Base-by-base conservation (phyloP, 129 eudicot genomes). In the Ambrosia artemisiifolia region DNA sequence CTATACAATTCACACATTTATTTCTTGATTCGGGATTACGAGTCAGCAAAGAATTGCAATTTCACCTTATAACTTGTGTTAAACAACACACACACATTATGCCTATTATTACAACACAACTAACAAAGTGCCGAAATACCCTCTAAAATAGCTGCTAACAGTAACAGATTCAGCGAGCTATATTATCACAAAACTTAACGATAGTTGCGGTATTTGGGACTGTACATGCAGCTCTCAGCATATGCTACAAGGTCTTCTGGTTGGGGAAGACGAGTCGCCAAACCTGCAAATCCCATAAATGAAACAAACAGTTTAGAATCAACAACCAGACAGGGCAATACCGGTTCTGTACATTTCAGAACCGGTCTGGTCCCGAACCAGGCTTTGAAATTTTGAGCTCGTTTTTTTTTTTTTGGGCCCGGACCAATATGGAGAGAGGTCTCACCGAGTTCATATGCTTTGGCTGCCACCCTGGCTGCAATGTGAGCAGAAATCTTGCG, bases 211-310 rank as follows among this genome's bases (percentile, higher is more conserved):
- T 95, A 95, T 62, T 71, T 76, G 55, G 99, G 99, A 85, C 96
- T 90, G 86, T 95, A 95, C 99, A 95, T 95, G 79, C 94, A 95
- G 87, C 99, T 95, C 83, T 90, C 96, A 0, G 97, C 99, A 76
- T 90, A 85, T 11, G 84, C 88, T 42, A 90, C 85, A 14, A 95
- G 85, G 68, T 90, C 71, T 40, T 86, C 84, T 0, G 97, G 97
- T 76, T 83, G 94, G 11, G 99, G 99, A 24, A 90, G 96, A 63
- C 91, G 87, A 75, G 88, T 90, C 2, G 97, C 99, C 80, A 95
- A 70, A 48, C 99, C 99, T 95, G 49, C 42, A 44, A 14, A 34
- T n/a, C 18, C 49, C 11, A 63, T 44, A 20, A 47, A n/a, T 8
- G 47, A 71, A 40, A 40, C 44, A 7, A 40, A 7, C 44, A 40